phyloP scores from a whole-genome alignment of 148 eudicot genomes.

The Amaranthus cruentus region DNA sequence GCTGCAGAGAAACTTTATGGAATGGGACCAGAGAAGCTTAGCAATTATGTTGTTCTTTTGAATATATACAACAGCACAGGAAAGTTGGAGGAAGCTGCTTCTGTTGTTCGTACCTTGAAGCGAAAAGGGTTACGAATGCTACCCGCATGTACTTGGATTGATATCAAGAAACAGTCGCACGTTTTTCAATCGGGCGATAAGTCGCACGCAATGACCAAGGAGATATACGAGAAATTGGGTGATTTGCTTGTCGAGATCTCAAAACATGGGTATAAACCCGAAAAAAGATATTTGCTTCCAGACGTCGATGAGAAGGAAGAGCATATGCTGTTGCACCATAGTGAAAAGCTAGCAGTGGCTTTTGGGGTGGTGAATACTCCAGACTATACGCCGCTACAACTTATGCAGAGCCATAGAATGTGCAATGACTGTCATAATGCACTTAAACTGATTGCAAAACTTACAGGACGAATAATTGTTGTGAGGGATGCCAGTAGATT shows the following conservation, averaged over 20 bases:
- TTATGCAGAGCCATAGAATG: constrained; percentile 70
- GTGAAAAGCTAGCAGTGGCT: constrained; percentile 73
- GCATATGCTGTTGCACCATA: constrained; percentile 46
- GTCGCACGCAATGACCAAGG: constrained; percentile 39
- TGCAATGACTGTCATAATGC: constrained; percentile 67
- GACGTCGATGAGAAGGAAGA: constrained; percentile 79
- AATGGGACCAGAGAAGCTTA: constrained; percentile 78
- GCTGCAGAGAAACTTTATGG: constrained; percentile 79
- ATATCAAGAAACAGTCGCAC: constrained; percentile 55
- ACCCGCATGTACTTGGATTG: constrained; percentile 81
- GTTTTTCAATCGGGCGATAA: constrained; percentile 54
- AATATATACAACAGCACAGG: constrained; percentile 65
- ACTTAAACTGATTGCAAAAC: constrained; percentile 51
- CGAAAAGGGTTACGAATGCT: constrained; percentile 58
- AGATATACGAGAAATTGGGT: constrained; percentile 47
- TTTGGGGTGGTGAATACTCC: constrained; percentile 61
- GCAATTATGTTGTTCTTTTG: constrained; percentile 65
- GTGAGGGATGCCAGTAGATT: constrained; percentile 72
- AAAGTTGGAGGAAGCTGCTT: constrained; percentile 65
- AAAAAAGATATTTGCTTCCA: constrained; percentile 49
- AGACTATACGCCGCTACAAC: constrained; percentile 45
- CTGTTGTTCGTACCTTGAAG: constrained; percentile 49
- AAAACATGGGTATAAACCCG: constrained; percentile 52
- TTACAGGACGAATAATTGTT: constrained; percentile 44
- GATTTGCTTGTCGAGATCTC: constrained; percentile 47